Conservation (phyloP, 805 yeast genomes). For the Candida broadrunensis region DNA sequence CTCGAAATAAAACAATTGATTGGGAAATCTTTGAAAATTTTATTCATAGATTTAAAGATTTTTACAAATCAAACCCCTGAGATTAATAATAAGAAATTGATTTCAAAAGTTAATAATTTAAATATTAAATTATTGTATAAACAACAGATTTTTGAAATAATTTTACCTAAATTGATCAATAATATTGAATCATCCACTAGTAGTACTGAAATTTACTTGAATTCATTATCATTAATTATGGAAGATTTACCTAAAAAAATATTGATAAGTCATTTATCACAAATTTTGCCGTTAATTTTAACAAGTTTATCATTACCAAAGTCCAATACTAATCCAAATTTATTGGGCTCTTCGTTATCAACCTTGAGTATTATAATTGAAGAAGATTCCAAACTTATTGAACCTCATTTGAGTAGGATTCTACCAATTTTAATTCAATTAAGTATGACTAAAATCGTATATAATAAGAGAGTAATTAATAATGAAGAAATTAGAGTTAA, state of each 20-base stretch:
- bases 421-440: constrained; percentile 52
- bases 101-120: constrained; percentile 48
- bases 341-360: constrained; percentile 58
- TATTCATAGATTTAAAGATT: constrained; percentile 65
- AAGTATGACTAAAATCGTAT: constrained; percentile 14
- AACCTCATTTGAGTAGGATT: constrained; percentile 53
- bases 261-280: constrained; percentile 59
- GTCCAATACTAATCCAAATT: constrained; percentile 30
- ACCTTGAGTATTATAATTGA: constrained; percentile 54
- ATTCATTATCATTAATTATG: constrained; percentile 65
- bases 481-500: constrained; percentile 51
- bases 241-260: constrained; percentile 62
- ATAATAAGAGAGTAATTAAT: constrained; percentile 22
- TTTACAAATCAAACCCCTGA: constrained; percentile 44
- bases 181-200: constrained; percentile 26
- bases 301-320: constrained; percentile 52
- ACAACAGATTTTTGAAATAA: constrained; percentile 68
- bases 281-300: constrained; percentile 68
- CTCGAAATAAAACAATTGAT: constrained; percentile 12
- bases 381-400: constrained; percentile 52
- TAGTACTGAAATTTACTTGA: constrained; percentile 51
- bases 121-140: constrained; percentile 70
- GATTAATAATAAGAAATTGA: constrained; percentile 23
- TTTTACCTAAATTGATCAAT: constrained; percentile 54
- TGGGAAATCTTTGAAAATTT: constrained; percentile 58